phyloP scores from a whole-genome alignment of 495 filamentous ascomycete species.

The Talaromyces adpressus region DNA sequence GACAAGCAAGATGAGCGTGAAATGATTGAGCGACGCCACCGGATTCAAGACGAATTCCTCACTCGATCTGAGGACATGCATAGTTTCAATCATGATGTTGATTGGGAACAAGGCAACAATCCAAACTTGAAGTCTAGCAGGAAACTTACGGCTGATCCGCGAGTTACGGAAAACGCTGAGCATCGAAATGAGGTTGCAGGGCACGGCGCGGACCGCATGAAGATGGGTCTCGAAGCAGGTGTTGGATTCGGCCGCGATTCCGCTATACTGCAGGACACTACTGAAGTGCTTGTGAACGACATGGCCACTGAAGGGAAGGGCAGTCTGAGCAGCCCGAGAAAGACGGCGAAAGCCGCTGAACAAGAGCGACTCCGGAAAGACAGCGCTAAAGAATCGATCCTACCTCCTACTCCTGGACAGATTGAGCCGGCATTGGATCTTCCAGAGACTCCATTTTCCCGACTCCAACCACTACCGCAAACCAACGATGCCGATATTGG shows the following conservation, averaged over 20 bases:
- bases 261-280: constrained; percentile 45
- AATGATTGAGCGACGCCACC: constrained; percentile 50
- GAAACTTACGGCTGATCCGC: constrained; percentile 53
- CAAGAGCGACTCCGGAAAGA: constrained; percentile 17
- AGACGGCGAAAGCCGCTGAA: constrained; percentile 18
- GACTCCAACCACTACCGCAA: constrained; percentile 57
- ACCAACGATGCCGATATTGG: constrained; percentile 77
- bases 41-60: constrained; percentile 55
- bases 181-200: constrained; percentile 75
- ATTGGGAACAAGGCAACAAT: constrained; percentile 59
- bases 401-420: constrained; percentile 43
- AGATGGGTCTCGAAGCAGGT: constrained; percentile 46
- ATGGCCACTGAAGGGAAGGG: constrained; percentile 55
- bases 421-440: constrained; percentile 14
- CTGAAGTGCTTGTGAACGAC: constrained; percentile 59
- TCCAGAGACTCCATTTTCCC: constrained; percentile 36
- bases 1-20: constrained; percentile 44
- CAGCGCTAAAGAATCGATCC: constrained; percentile 30
- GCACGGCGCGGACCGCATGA: constrained; percentile 64
- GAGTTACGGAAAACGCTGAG: constrained; percentile 53
- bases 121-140: constrained; percentile 54
- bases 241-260: constrained; percentile 60
- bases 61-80: constrained; percentile 53
- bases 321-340: constrained; percentile 42
- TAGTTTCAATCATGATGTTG: constrained; percentile 82